phyloP scores from a whole-genome alignment of 1,284 basidiomycete species.

The Papiliotrema terrestris region DNA sequence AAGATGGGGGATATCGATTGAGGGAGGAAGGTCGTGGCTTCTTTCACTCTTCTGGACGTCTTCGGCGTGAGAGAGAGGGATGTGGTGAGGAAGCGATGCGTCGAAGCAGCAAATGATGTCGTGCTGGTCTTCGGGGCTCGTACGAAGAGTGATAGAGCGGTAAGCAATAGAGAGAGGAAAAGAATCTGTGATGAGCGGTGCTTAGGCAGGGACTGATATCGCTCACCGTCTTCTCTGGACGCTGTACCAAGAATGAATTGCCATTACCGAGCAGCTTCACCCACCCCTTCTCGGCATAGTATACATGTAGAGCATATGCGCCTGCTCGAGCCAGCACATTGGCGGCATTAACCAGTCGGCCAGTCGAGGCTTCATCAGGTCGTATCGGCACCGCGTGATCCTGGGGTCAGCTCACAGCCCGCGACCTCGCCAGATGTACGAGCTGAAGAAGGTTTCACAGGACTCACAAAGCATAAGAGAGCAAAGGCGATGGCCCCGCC shows the following conservation, averaged over 20 bases:
- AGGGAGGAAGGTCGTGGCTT: conserved; percentile 16
- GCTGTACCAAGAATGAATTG: background rate
- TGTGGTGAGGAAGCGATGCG: conserved; percentile 6
- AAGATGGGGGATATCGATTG: conserved; percentile 21
- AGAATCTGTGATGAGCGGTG: conserved; percentile 29
- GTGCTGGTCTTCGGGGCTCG: conserved; percentile 8
- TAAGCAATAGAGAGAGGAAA: conserved; percentile 28
- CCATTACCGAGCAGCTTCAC: background rate
- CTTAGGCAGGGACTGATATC: background rate
- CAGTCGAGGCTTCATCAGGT: background rate
- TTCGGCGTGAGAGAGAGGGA: conserved; percentile 5
- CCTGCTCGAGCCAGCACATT: background rate
- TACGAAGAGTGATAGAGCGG: conserved; percentile 22
- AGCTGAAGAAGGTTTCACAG: too few species aligned
- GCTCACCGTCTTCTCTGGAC: conserved; percentile 32
- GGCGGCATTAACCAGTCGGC: too few species aligned
- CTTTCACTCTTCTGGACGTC: background rate
- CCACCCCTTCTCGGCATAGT: background rate
- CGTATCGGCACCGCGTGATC: background rate
- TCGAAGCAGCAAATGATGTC: conserved; percentile 9
- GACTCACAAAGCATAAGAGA: conserved; percentile 7
- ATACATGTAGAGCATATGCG: background rate
- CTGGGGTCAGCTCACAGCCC: background rate
- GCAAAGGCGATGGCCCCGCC: conserved; percentile 3
- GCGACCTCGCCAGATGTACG: too few species aligned